Percentiles rank a stretch among this genome's conserved stretches.
These are phyloP conservation scores for Hymenoscyphus repandus DNA, from an alignment of 2,329 filamentous ascomycete genomes.

Conservation along the genomic window DNA sequence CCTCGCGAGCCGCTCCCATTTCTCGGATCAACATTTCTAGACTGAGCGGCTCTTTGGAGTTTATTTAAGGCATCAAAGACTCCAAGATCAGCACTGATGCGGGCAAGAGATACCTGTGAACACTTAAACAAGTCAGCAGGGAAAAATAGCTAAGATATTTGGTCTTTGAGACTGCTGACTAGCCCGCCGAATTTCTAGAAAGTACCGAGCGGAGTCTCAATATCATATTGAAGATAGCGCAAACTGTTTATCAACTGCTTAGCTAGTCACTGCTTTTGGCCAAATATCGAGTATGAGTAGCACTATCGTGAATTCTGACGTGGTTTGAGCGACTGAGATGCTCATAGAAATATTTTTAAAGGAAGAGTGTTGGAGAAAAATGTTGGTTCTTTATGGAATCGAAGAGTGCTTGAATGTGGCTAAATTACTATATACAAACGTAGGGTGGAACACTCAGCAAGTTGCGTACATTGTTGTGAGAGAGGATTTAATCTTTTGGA, in stretches of 20 bases:
- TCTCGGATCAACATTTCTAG: not conserved
- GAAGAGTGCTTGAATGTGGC: too few species aligned
- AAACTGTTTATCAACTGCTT: not conserved
- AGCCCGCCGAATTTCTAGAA: not conserved
- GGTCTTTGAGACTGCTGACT: not conserved
- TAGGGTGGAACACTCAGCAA: too few species aligned
- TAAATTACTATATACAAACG: too few species aligned
- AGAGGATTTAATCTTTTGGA: too few species aligned
- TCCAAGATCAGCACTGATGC: not conserved
- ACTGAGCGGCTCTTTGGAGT: not conserved
- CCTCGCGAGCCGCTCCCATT: not conserved
- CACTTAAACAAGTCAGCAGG: not conserved
- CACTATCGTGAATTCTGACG: too few species aligned
- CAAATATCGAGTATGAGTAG: too few species aligned
- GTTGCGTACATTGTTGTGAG: too few species aligned
- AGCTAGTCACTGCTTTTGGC: too few species aligned
- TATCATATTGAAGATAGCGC: not conserved
- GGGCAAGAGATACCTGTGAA: not conserved
- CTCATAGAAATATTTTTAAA: too few species aligned
- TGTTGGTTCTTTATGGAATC: too few species aligned
- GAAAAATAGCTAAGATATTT: not conserved
- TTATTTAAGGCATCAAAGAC: not conserved
- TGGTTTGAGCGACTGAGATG: too few species aligned
- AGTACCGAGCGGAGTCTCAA: conserved; percentile 1
- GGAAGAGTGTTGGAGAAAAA: too few species aligned